Evolutionary conservation across 352 stramenopile species (phyloP), one percentile per base, ranked within the genome.

Genomic region (Saprolegnia parasitica): DNA sequence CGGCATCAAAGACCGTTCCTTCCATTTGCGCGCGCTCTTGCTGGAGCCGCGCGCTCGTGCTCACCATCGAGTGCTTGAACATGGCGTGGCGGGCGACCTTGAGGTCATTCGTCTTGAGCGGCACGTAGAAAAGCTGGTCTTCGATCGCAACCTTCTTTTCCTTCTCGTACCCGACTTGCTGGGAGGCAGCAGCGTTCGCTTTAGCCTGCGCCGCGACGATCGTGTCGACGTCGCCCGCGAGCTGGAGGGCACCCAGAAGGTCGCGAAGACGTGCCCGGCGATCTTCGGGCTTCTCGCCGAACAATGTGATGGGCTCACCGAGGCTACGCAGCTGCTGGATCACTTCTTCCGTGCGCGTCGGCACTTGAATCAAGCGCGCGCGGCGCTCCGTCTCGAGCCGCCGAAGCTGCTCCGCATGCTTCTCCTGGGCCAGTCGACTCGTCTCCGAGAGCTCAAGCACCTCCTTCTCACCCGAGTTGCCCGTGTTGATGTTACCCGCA

Each of bases 221-320:
- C 79, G 79, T 0, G 76, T 87, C 64, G 89, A 86, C 47, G 65
- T 92, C 86, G 0, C 77, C 83, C 24, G 91, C 83, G 4, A 93
- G 73, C 56, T 93, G 80, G 15, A 92, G 77, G 15, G 81, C 76
- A 20, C 90, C 95, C 49, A 98, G 75, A 61, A 96, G 80, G 71
- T 96, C 81, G 15, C 93, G 87, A 67, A 99, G 76, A 39, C 96
- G 91, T 74, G 98, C 89, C 35, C 96, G 89, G 23, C 97, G 89
- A 76, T 98, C 95, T 1, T 93, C 96, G 11, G 92, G 84, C 42
- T 96, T 88, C 74, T 99, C 97, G 26, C 96, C 96, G 77, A 99
- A 99, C 15, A 99, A 80, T 71, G 93, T 96, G 32, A 98, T 86
- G 20, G 96, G 96, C 39, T 98, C 80, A 5, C 93, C 88, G 46